Base-by-base conservation (phyloP, 306 rosid species). In the Hippophae gyantsensis region DNA sequence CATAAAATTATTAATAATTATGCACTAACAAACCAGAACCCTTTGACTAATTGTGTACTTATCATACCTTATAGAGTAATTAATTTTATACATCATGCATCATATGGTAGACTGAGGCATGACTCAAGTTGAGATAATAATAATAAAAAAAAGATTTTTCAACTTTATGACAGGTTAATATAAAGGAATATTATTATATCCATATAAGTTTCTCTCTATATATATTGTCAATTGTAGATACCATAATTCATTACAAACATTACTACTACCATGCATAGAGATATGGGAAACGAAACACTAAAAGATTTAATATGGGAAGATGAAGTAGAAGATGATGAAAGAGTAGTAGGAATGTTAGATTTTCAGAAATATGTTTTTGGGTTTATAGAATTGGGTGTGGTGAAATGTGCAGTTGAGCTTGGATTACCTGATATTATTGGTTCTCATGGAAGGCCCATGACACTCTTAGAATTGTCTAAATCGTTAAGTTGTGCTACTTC, bases 331-430 rank as follows among this genome's bases (percentile, higher is more conserved):
- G 48, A 71, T 1, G 72, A 70, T 49, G 79, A 74, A 55, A 81
- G 80, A 27, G 66, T 64, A 10, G 42, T 55, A 7, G 94, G 82
- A 0, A 63, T 68, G 40, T 13, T 67, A 10, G 58, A 65, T 1
- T 67, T 82, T 0, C 82, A 84, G 83, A 82, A 60, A 41, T 81
- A 78, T 72, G 46, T 74, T 48, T 75, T 78, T 6, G 86, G 97
- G 9, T 84, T 78, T 60, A 71, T 56, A 0, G 93, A 90, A 70
- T 43, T 65, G 43, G 84, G 86, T 0, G 88, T 76, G 2, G 74
- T 89, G 27, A 86, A 75, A 63, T 84, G 95, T 61, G 83, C 82
- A 13, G 67, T 89, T 50, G 83, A 89, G 53, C 86, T 89, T 10
- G 77, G 77, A 60, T 74, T 89, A 60, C 80, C 86, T 0, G 95